Evolutionary conservation across 73 alveolate genomes (phyloP), one percentile per base, ranked within the genome.

Genomic region (Paramecium caudatum): DNA sequence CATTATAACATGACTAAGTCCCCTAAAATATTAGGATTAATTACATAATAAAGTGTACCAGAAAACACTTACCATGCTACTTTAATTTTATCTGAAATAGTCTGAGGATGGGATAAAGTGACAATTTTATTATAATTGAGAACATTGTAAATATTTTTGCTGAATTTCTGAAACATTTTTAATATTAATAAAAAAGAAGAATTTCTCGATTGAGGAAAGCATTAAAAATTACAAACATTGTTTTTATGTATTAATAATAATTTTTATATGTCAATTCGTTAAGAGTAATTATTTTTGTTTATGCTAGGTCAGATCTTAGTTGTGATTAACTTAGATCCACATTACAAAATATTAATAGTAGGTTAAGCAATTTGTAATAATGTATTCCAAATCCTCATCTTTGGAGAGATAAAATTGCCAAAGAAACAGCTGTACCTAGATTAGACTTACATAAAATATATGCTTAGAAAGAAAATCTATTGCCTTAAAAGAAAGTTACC

Each of bases 191-290:
- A 39, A 9, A 39, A 9, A 39, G 48, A 39, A 39, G 48, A 39
- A 6, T 39, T 5, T 6, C 9, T 39, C 9, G 9, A 9, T 39
- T 39, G 9, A 39, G 9, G 48, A 39, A 39, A 55, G 19, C 43
- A 16, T 55, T 10, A 55, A 55, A 1, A 55, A 39, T 10, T 7
- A 23, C 17, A 55, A 43, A 23, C 23, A 55, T 55, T 12, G 30
- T 55, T 55, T 27, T 27, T 55, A 55, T 55, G 30, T 69, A 69
- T 69, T 69, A 69, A 10, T 69, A 69, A 33, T 69, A 69, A 69
- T 25, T 69, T 69, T 69, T 69, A 69, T 69, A 69, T 69, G 86
- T 69, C 86, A 33, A 69, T 69, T 69, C 86, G 86, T 69, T 69
- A 69, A 69, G 86, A 69, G 86, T 69, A 69, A 69, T 69, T 27